Base-by-base conservation (phyloP, 202 grass and related monocot species). In the Digitaria exilis region DNA sequence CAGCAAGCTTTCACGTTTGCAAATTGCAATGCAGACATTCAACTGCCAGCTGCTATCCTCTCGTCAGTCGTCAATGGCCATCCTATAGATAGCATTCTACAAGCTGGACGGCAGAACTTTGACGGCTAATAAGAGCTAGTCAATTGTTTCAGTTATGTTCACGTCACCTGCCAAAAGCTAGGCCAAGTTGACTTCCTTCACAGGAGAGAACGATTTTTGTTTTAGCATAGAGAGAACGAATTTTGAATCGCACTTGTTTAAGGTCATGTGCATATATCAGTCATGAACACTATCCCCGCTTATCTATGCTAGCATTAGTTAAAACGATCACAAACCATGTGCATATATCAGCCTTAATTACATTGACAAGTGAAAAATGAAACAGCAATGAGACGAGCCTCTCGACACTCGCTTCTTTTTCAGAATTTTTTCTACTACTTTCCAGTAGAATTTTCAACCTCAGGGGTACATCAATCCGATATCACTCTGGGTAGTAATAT, bases 391-490 rank as follows among this genome's bases (percentile, higher is more conserved):
- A 48, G 39, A n/a, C 7, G 28, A 26, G 11, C 11, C 45, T 69
- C 65, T 55, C 51, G 45, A 74, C 34, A n/a, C 34, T 43, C 79
- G 46, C 60, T 69, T 41, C 63, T 71, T 90, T 87, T 76, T 13
- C 69, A 21, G 13, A 72, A 45, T 42, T 15, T 28, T 22, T 65
- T 65, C 1, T 31, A 30, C 55, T 31, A 65, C 21, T 45, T 87
- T 71, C 59, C 35, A 83, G 37, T 17, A 39, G 69, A 24, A 66
- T 49, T 48, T 78, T 82, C 70, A 80, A 49, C 54, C 65, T 39
- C 34, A 75, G 18, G 61, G 44, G 13, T 87, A 87, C 80, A 87
- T 76, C 54, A 71, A 86, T 64, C 71, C 54, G 58, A 69, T 77
- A 80, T 43, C 71, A 76, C 75, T 84, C 79, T 65, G 35, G 52